Conservation (phyloP, 768 basidiomycete genomes). For the Coprinopsis sp. region DNA sequence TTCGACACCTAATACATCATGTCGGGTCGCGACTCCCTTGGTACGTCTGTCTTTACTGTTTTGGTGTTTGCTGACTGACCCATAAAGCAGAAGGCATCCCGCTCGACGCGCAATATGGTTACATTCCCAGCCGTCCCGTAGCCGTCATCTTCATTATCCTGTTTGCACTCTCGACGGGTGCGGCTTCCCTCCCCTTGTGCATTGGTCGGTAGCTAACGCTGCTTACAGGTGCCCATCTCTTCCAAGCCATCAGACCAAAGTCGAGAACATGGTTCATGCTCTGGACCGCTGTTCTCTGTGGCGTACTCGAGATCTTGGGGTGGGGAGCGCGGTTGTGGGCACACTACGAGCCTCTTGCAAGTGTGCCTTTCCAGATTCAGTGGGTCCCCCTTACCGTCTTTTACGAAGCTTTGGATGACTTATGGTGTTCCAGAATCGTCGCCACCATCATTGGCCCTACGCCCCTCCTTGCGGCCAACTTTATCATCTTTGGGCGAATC, state of each 20-base stretch:
- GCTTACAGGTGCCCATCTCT: constrained; percentile 6
- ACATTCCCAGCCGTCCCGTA: constrained; percentile 1
- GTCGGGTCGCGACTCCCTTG: too few species aligned
- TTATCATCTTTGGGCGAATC: constrained; percentile 35
- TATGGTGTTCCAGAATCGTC: constrained; percentile 11
- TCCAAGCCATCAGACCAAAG: constrained; percentile 15
- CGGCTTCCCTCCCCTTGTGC: neutral
- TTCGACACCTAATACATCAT: too few species aligned
- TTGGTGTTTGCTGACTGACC: too few species aligned
- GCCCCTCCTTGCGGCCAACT: constrained; percentile 36
- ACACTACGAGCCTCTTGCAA: constrained; percentile 11
- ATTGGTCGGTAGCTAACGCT: neutral
- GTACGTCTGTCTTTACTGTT: too few species aligned
- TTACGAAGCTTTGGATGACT: constrained; percentile 17
- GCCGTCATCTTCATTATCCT: constrained; percentile 30
- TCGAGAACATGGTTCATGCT: constrained; percentile 23
- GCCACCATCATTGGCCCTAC: constrained; percentile 36
- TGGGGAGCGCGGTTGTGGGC: constrained; percentile 23
- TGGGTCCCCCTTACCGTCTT: constrained; percentile 7
- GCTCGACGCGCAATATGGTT: too few species aligned
- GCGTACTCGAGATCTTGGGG: constrained; percentile 20
- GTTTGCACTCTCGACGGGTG: constrained; percentile 36
- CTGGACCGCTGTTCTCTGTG: constrained; percentile 20
- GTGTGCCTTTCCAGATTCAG: constrained; percentile 20
- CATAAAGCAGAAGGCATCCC: too few species aligned